Base-by-base conservation (phyloP, 176 grass and related monocot species). In the Calamus simplicifolius region DNA sequence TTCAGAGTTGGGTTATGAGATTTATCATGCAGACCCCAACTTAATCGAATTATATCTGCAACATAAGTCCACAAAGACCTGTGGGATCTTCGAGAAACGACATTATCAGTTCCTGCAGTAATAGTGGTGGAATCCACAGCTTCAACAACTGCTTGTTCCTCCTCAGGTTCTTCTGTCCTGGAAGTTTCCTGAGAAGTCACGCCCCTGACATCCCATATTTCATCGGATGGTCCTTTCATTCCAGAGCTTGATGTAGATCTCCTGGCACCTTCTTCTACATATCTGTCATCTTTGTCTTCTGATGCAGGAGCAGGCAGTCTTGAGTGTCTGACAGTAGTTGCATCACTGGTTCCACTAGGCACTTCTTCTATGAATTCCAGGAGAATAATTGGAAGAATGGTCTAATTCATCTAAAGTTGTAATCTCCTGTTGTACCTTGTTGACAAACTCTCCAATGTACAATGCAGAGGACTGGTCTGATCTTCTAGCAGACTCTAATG, bases 61-160 rank as follows among this genome's bases (percentile, higher is more conserved):
- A 97, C 78, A 77, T 80, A 87, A 70, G 77, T 52, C 92, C 92
- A 97, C 31, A 97, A 83, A 19, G 92, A 91, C 56, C 60, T 86
- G 65, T 77, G 75, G 64, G 63, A 73, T 59, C 75, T 91, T 76
- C 52, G 73, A 71, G 72, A 62, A 78, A 84, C 56, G 65, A 54
- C 67, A 71, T 61, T 75, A 82, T 83, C 92, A 72, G 69, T 82
- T 58, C 43, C 60, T 27, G 90, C 75, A 59, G 85, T 77, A 25
- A 52, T 56, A 50, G 59, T 71, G 38, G 77, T 63, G 5, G 77
- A 68, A 18, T 81, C 72, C 19, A 73, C 64, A 77, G 59, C 61
- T 71, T 73, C 71, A 16, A 77, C 74, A 70, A 59, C 63, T 57
- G 64, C 66, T 18, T 49, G 77, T 53, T 49, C 59, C 77, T 78